Conservation (phyloP, 2,329 filamentous ascomycete genomes). For the Ophiostoma himal-ulmi region DNA sequence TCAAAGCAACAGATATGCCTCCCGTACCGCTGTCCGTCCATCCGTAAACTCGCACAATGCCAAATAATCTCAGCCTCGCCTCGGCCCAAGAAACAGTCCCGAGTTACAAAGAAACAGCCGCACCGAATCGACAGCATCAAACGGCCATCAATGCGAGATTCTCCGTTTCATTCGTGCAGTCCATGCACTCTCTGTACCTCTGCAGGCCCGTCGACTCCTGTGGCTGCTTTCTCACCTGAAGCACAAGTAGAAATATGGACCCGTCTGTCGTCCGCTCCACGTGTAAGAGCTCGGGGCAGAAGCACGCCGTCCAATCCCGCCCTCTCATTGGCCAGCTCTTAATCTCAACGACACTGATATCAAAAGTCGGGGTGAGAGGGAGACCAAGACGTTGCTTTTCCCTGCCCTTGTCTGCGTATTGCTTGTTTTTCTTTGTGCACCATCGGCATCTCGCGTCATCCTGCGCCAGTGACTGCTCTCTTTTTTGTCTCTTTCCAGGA, state of each 20-base stretch:
- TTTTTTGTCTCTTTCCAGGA: background rate
- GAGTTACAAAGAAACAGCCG: background rate
- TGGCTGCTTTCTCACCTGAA: no score
- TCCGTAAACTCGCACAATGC: background rate
- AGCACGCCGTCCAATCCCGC: background rate
- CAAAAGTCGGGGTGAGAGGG: background rate
- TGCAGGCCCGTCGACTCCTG: no score
- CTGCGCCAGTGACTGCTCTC: background rate
- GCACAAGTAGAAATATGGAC: background rate
- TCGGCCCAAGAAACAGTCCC: background rate
- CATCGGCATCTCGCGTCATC: background rate
- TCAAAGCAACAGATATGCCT: background rate
- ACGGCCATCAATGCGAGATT: background rate
- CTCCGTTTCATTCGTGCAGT: background rate
- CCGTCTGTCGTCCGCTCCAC: background rate
- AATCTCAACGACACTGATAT: conserved; percentile 2
- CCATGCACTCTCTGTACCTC: no score
- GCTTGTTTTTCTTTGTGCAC: background rate
- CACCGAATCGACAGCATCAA: background rate
- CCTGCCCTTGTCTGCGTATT: background rate
- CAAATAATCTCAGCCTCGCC: background rate
- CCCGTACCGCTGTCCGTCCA: background rate
- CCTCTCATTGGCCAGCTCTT: background rate
- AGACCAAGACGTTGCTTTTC: background rate
- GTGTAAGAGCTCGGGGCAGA: conserved; percentile 2